Percentiles rank a stretch among this genome's conserved stretches.
These are phyloP conservation scores for Candida patagonica DNA, from an alignment of 805 yeast genomes.

Conservation along the genomic window DNA sequence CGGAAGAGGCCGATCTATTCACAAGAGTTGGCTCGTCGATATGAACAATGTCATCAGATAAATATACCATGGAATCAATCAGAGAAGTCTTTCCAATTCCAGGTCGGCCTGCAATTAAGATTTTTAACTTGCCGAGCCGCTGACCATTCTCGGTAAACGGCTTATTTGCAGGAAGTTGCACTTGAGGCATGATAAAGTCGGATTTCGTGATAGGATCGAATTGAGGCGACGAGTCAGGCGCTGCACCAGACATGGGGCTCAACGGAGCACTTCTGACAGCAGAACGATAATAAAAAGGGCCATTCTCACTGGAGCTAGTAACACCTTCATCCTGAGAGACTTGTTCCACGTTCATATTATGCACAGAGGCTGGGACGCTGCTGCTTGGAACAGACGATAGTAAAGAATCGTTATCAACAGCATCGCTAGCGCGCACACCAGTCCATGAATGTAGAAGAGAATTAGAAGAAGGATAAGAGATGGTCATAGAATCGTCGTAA, in stretches of 20 bases:
- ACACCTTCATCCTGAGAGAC: conserved; percentile 1
- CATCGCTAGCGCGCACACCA: background rate
- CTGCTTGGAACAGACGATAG: too few relatives aligned
- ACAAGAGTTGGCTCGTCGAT: conserved; percentile 13
- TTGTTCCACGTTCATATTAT: background rate
- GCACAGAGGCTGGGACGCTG: background rate
- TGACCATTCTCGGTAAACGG: conserved; percentile 20
- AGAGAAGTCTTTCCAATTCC: conserved; percentile 84
- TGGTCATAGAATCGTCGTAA: background rate
- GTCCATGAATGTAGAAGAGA: background rate
- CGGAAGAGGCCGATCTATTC: background rate
- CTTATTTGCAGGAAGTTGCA: conserved; percentile 16
- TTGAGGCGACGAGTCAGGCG: background rate
- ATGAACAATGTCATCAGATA: conserved; percentile 27
- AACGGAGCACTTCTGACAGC: background rate
- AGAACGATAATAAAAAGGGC: background rate
- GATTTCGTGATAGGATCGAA: conserved; percentile 1
- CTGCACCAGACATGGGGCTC: background rate
- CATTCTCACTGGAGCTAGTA: background rate
- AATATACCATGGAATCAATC: conserved; percentile 71
- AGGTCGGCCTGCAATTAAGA: conserved; percentile 76
- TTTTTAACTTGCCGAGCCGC: conserved; percentile 20
- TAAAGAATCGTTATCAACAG: background rate
- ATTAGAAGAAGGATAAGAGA: background rate
- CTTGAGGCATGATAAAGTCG: conserved; percentile 20